These are phyloP conservation scores for Cutaneotrichosporon daszewskae DNA, from an alignment of 1,284 basidiomycete genomes.

Conservation along the genomic window DNA sequence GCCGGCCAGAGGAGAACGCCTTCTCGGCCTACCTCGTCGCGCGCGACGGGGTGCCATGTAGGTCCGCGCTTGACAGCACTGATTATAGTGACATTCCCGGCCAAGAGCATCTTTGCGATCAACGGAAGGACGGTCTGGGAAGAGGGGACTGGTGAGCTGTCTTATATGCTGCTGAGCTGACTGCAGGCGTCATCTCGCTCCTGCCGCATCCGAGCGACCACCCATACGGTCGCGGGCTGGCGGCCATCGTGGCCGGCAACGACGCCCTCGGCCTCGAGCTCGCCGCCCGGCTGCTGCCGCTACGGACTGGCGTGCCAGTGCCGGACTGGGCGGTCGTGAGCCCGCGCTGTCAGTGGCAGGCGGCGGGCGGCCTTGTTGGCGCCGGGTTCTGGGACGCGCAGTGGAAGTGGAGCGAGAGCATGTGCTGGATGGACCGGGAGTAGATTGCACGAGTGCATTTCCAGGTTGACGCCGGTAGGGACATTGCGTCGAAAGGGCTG, in stretches of 20 bases:
- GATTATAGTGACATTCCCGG: constrained; percentile 37
- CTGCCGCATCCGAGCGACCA: constrained; percentile 59
- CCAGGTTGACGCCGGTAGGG: not conserved
- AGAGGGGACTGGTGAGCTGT: constrained; percentile 36
- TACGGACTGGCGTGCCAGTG: constrained; percentile 62
- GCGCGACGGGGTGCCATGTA: constrained; percentile 27
- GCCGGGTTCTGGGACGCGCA: constrained; percentile 47
- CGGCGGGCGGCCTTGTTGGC: constrained; percentile 64
- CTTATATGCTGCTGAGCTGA: constrained; percentile 4
- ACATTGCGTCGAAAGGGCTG: not conserved
- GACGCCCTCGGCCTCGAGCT: constrained; percentile 59
- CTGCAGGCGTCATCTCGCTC: constrained; percentile 59
- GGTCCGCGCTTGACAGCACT: constrained; percentile 6
- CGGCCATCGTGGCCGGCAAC: constrained; percentile 59
- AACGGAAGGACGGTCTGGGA: constrained; percentile 32
- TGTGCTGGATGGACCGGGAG: constrained; percentile 41
- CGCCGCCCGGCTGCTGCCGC: constrained; percentile 64
- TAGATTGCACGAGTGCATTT: too few species aligned
- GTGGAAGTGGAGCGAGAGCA: constrained; percentile 33
- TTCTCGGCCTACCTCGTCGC: constrained; percentile 30
- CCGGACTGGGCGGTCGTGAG: constrained; percentile 70
- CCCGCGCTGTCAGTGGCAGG: constrained; percentile 53
- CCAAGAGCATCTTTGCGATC: constrained; percentile 27
- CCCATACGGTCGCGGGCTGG: constrained; percentile 41
- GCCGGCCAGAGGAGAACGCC: constrained; percentile 38